Evolutionary conservation across 768 basidiomycete species (phyloP), one percentile per base, ranked within the genome.

Genomic region (Boletus subcaerulescens): DNA sequence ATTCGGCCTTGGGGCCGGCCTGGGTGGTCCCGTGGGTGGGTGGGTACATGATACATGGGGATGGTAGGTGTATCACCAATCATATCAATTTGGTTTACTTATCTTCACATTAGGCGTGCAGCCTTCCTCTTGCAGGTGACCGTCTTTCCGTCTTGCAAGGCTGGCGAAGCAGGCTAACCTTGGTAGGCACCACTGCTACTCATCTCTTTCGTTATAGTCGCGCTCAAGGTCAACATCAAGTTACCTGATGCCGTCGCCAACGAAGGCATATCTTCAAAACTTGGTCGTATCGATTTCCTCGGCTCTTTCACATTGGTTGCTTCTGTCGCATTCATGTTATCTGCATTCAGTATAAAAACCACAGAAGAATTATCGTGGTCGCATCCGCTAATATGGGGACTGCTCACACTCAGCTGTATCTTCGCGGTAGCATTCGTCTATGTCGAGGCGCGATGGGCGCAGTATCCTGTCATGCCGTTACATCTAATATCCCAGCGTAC

Each of bases 391-490:
- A 84, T 98, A 51, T 81, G 76, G 66, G 84, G 82, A 14, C 76
- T 93, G 42, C 73, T 97, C 43, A 54, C 76, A 50, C 65, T 74
- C 40, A 87, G 91, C 60, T 70, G 70, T 45, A 56, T 87, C 20
- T 86, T 77, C 48, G 76, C 77, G 11, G 59, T 75, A 7, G 62
- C 76, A 3, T 98, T 99, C 69, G 66, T 95, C 31, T 66, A 83
- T 44, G 90, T 91, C 24, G 96, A 99, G 73, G 84, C 84, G 53
- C 77, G 80, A 60, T 85, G 82, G 76, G 84, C 91, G 4, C 78
- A 81, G 4, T 90, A 88, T 68, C 97, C 97, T 15, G 88, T 98
- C 48, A 88, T 99, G 85, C 96, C 96, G 45, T 73, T 97, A 58
- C 81, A 82, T 49, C 73, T 95, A 52, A 80, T 95, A 33, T 81